Evolutionary conservation across 2,329 filamentous ascomycete species (phyloP).

Genomic region (Didymella exigua): DNA sequence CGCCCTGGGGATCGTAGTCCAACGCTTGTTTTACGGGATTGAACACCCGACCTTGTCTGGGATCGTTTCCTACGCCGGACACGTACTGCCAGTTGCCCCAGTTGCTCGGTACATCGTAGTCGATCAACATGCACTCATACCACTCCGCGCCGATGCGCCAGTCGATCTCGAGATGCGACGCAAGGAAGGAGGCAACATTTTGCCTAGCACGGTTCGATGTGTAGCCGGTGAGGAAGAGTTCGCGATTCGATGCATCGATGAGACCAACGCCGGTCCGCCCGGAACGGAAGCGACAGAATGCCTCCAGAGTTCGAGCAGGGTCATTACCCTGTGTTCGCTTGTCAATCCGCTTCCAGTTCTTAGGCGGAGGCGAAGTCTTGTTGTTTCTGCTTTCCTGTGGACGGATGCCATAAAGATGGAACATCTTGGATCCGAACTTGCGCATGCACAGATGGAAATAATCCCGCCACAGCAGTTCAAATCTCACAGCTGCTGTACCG

Average conservation of each 20-base stretch:
- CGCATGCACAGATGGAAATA: conserved; percentile 78
- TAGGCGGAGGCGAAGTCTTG: conserved; percentile 49
- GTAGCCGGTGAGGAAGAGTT: conserved; percentile 76
- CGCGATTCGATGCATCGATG: conserved; percentile 77
- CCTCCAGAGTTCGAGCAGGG: conserved; percentile 49
- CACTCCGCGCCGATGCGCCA: conserved; percentile 83
- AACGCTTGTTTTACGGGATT: conserved; percentile 82
- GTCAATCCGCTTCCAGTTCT: conserved; percentile 40
- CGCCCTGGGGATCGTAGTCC: conserved; percentile 73
- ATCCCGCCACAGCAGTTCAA: conserved; percentile 77
- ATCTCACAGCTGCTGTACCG: conserved; percentile 71
- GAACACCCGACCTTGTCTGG: conserved; percentile 73
- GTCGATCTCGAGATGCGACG: conserved; percentile 75
- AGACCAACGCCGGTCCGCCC: conserved; percentile 77
- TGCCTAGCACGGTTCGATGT: conserved; percentile 77
- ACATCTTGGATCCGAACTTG: conserved; percentile 71
- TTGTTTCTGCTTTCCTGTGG: conserved; percentile 41
- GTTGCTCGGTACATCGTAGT: conserved; percentile 78
- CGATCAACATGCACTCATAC: conserved; percentile 76
- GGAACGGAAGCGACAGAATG: conserved; percentile 63
- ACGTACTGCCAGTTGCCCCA: conserved; percentile 88
- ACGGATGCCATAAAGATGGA: conserved; percentile 68
- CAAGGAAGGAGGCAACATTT: conserved; percentile 75
- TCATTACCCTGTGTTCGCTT: conserved; percentile 48
- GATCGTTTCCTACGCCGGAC: conserved; percentile 79